A percentile compares a stretch with the other conserved stretches of the same genome.
phyloP scores from a whole-genome alignment of 2,329 filamentous ascomycete genomes.

The Nemania serpens region DNA sequence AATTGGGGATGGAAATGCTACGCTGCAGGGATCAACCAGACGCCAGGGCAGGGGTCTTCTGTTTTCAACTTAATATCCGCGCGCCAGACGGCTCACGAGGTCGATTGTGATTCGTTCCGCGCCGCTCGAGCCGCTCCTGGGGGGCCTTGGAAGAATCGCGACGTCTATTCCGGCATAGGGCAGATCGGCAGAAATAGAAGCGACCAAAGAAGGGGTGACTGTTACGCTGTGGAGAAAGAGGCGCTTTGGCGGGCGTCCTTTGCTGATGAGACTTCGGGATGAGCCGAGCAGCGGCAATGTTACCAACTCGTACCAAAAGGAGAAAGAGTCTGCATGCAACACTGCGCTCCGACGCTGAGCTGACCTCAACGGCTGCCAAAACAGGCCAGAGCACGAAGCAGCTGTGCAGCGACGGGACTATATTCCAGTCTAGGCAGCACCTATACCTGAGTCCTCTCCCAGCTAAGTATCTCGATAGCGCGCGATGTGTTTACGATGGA shows the following conservation, averaged over 20 bases:
- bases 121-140: constrained; percentile 31
- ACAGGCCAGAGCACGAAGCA: constrained; percentile 16
- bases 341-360: constrained; percentile 27
- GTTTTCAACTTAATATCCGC: constrained; percentile 31
- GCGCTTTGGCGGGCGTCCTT: constrained; percentile 11
- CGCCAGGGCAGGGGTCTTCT: constrained; percentile 21
- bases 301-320: constrained; percentile 6
- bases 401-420: constrained; percentile 11
- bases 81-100: constrained; percentile 36
- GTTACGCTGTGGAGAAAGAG: constrained; percentile 2
- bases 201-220: neutral
- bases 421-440: too few relatives aligned
- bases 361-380: constrained; percentile 22
- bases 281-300: constrained; percentile 21
- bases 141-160: neutral
- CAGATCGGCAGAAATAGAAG: constrained; percentile 17
- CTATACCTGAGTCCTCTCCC: too few relatives aligned
- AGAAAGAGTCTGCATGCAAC: constrained; percentile 18
- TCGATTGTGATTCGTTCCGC: constrained; percentile 33
- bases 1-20: constrained; percentile 23
- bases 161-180: constrained; percentile 1
- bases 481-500: neutral
- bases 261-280: constrained; percentile 20
- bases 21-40: constrained; percentile 13
- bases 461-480: too few relatives aligned